Conservation (phyloP, 2,329 filamentous ascomycete genomes). For the Claviceps africana region DNA sequence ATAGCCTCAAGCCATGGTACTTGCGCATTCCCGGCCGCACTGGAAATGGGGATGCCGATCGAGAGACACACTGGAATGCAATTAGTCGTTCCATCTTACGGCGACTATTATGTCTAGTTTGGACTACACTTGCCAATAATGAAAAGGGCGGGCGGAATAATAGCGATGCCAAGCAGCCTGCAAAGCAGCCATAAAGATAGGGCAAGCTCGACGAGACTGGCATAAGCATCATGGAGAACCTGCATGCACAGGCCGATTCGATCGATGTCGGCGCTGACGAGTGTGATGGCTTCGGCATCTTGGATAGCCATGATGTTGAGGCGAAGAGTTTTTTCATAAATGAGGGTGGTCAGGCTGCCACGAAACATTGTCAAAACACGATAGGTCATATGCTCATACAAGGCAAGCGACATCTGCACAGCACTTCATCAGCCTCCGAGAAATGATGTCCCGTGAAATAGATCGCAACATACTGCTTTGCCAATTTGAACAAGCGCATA, state of each 20-base stretch:
- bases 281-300: constrained; percentile 22
- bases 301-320: constrained; percentile 11
- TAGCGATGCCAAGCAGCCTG: constrained; percentile 11
- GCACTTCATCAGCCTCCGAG: constrained; percentile 12
- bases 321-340: constrained; percentile 31
- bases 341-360: constrained; percentile 25
- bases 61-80: constrained; percentile 4
- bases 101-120: background rate
- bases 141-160: constrained; percentile 11
- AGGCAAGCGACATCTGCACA: constrained; percentile 1
- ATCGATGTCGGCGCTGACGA: constrained; percentile 32
- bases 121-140: constrained; percentile 8
- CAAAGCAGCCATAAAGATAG: constrained; percentile 22
- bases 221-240: constrained; percentile 21
- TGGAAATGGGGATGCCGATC: constrained; percentile 11
- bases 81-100: background rate
- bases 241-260: constrained; percentile 15
- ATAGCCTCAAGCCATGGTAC: constrained; percentile 15
- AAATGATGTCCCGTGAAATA: constrained; percentile 12
- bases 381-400: constrained; percentile 18
- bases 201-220: constrained; percentile 19
- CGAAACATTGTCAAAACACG: constrained; percentile 21
- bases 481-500: constrained; percentile 25
- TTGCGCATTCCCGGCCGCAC: constrained; percentile 11
- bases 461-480: constrained; percentile 20